Evolutionary conservation across 768 basidiomycete genomes (phyloP).

Genomic region (Boletus huronensis): DNA sequence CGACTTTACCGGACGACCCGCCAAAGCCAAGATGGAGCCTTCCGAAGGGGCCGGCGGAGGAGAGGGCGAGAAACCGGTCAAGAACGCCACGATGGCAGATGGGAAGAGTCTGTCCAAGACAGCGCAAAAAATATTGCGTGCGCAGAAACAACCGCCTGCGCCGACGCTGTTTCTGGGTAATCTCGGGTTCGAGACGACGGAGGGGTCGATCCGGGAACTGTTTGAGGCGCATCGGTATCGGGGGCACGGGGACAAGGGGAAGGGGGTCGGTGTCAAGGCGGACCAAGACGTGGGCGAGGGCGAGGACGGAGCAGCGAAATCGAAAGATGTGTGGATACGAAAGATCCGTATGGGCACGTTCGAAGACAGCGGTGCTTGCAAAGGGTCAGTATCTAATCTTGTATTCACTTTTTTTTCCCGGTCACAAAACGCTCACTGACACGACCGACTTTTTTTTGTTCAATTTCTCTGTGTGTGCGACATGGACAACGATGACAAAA

Average conservation of each 20-base stretch:
- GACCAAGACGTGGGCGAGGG: neutral
- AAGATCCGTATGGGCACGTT: constrained; percentile 94
- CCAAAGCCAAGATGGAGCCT: constrained; percentile 31
- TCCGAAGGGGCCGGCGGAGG: constrained; percentile 30
- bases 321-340: constrained; percentile 55
- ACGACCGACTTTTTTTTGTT: neutral
- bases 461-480: neutral
- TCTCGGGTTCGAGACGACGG: constrained; percentile 86
- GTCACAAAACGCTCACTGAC: neutral
- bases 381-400: constrained; percentile 63
- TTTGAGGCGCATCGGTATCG: constrained; percentile 57
- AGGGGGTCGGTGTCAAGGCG: constrained; percentile 32
- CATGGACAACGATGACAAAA: neutral
- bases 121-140: constrained; percentile 70
- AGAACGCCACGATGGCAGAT: constrained; percentile 30
- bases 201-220: constrained; percentile 65
- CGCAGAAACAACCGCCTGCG: constrained; percentile 79
- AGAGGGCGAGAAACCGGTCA: constrained; percentile 15
- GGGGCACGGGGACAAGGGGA: constrained; percentile 32
- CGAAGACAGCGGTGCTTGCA: constrained; percentile 91
- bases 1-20: constrained; percentile 69
- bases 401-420: neutral
- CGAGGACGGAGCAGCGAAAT: neutral
- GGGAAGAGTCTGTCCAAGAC: constrained; percentile 50
- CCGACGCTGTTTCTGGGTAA: constrained; percentile 93